Evolutionary conservation across 1,284 basidiomycete species (phyloP), one percentile per base, ranked within the genome.

Genomic region (Ganoderma lingzhi): DNA sequence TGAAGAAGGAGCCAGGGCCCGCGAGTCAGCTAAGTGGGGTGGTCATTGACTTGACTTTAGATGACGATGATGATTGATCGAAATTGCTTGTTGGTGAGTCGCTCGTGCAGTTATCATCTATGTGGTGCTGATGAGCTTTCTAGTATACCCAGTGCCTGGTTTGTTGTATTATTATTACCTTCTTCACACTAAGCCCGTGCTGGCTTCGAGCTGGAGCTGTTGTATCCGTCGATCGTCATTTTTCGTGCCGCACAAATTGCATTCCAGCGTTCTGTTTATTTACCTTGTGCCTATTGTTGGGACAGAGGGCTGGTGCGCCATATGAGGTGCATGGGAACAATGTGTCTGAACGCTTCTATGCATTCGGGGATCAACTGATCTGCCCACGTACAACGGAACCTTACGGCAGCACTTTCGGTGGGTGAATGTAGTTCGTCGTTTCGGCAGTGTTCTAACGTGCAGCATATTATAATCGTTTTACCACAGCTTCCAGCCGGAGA

Each of bases 1-100:
- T 55, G 39, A 64, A 64, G 53, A 37, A 19, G 15, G 63, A 64
- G 53, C 63, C 53, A 3, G 63, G 62, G 19, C 62, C 62, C 15
- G 62, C 39, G 59, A 61, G 10, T n/a, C 59, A 61, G 59, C 41
- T 61, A 1, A 41, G 37, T 4, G 37, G 37, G 15, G 59, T 61
- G 37, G 59, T 61, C 19, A 61, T 61, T 41, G 59, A 61, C 39
- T 28, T 61, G 19, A 61, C 59, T 28, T 61, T 61, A 39, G 59
- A 59, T 4, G 56, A 59, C 3, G 55, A 59, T 28, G 48, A 51
- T 42, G 59, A 61, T 14, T 61, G 39, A 41, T 15, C 37, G 23
- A 10, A 19, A 14, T 51, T 28, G 10, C 28, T 51, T 23, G n/a
- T 42, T n/a, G 39, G 39, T 41, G n/a, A 61, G 56, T 35, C 32